phyloP scores from a whole-genome alignment of 768 basidiomycete genomes.

The Melanogaster broomeanus region DNA sequence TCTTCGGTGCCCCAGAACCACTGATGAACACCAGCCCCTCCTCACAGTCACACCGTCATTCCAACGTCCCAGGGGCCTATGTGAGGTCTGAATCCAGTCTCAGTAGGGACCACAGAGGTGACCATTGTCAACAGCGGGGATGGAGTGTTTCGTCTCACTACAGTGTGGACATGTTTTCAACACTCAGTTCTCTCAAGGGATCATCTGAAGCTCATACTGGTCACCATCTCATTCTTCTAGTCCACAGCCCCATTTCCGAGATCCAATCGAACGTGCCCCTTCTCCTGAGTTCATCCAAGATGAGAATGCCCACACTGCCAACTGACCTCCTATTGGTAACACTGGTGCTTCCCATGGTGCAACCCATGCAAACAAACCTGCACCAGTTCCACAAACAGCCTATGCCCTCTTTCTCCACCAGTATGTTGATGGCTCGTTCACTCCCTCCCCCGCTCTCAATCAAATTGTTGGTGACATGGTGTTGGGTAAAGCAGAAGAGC shows the following conservation, averaged over 20 bases:
- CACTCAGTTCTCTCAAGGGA: slow-evolving; percentile 48
- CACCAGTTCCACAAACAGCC: slow-evolving; percentile 27
- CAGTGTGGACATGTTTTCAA: slow-evolving; percentile 42
- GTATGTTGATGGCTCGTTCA: slow-evolving; percentile 52
- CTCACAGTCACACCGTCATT: slow-evolving; percentile 1
- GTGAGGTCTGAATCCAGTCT: slow-evolving; percentile 14
- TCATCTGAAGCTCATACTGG: slow-evolving; percentile 40
- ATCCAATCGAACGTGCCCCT: slow-evolving; percentile 28
- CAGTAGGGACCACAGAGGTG: slow-evolving; percentile 4
- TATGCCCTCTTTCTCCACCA: slow-evolving; percentile 42
- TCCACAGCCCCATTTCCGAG: slow-evolving; percentile 25
- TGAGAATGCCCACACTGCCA: neutral
- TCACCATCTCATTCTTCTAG: slow-evolving; percentile 20
- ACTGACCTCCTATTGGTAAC: neutral
- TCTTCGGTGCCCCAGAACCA: slow-evolving; percentile 3
- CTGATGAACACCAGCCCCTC: neutral
- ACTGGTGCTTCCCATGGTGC: slow-evolving; percentile 5
- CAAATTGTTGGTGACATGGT: slow-evolving; percentile 39
- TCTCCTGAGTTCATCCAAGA: slow-evolving; percentile 32
- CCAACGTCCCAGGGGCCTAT: slow-evolving; percentile 21
- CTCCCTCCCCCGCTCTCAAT: slow-evolving; percentile 28
- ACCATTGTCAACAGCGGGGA: neutral
- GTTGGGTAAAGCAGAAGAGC: slow-evolving; percentile 31
- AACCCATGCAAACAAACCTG: neutral
- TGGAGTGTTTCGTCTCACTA: slow-evolving; percentile 20